phyloP scores from a whole-genome alignment of 139 green algal species.

The Chlamydomonas sphaeroides region DNA sequence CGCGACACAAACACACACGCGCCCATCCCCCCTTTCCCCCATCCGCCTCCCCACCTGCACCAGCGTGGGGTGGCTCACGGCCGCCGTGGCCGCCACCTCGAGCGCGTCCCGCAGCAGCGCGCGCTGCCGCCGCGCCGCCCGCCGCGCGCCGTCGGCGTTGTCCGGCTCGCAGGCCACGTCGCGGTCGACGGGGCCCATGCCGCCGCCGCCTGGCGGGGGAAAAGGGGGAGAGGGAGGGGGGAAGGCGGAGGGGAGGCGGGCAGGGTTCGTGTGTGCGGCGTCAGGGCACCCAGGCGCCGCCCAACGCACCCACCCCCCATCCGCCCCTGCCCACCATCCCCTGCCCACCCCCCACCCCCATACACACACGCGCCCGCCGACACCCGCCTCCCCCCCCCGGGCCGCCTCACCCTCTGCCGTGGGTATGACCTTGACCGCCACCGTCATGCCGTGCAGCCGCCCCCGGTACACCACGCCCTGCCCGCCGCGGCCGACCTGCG shows the following conservation, averaged over 20 bases:
- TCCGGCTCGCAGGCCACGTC: constrained; percentile 21
- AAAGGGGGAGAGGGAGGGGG: neutral
- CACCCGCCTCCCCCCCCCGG: neutral
- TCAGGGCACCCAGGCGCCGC: too few relatives aligned
- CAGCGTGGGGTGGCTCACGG: constrained; percentile 23
- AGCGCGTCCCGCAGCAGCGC: constrained; percentile 23
- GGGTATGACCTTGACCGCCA: constrained; percentile 35
- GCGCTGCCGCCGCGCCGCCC: constrained; percentile 28
- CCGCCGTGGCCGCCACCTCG: constrained; percentile 17
- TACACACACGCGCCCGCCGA: neutral
- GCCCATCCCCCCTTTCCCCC: too few relatives aligned
- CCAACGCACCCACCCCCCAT: neutral
- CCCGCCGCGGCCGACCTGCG: constrained; percentile 12
- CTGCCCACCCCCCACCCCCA: neutral
- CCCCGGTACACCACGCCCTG: constrained; percentile 32
- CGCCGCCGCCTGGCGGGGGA: neutral
- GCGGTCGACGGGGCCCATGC: constrained; percentile 12
- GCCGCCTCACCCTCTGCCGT: constrained; percentile 8
- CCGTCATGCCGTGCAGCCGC: constrained; percentile 15
- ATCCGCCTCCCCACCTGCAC: constrained; percentile 23
- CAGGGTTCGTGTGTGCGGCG: too few relatives aligned
- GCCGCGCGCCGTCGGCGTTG: constrained; percentile 5
- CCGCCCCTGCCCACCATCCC: neutral
- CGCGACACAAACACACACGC: too few relatives aligned
- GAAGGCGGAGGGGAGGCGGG: neutral